Evolutionary conservation across 192 early-diverging fungal species (phyloP).

Genomic region (Coemansia sp.): DNA sequence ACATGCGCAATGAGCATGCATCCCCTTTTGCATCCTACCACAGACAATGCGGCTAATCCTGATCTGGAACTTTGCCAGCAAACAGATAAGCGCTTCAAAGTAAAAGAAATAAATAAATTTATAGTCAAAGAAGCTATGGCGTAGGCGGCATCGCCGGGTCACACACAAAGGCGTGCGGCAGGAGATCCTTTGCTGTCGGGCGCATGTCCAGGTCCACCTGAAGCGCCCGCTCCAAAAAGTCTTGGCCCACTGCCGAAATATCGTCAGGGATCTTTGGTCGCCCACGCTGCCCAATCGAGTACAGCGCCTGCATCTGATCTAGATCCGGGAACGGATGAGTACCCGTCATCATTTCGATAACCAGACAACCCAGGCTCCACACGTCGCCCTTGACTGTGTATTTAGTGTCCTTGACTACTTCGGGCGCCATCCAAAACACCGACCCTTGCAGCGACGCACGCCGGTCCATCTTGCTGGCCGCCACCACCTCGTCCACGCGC

Average conservation of each 20-base stretch:
- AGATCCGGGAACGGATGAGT: slow-evolving; percentile 87
- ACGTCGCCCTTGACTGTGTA: slow-evolving; percentile 94
- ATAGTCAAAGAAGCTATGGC: slow-evolving; percentile 12
- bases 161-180: slow-evolving; percentile 50
- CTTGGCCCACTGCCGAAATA: slow-evolving; percentile 42
- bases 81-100: neutral
- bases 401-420: slow-evolving; percentile 91
- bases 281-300: slow-evolving; percentile 62
- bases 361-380: slow-evolving; percentile 93
- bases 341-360: slow-evolving; percentile 99
- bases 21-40: neutral
- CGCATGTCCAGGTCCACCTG: slow-evolving; percentile 56
- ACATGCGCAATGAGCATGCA: neutral
- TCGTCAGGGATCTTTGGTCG: slow-evolving; percentile 48
- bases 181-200: slow-evolving; percentile 56
- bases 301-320: slow-evolving; percentile 83
- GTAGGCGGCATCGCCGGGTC: slow-evolving; percentile 28
- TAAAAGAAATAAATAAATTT: neutral
- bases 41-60: neutral
- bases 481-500: slow-evolving; percentile 77
- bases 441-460: slow-evolving; percentile 91
- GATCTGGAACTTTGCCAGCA: neutral
- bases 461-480: slow-evolving; percentile 51
- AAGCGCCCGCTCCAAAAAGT: slow-evolving; percentile 57
- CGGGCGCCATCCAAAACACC: slow-evolving; percentile 99